Conservation (phyloP, 108 stramenopile species). For the Fistulifera solaris region DNA sequence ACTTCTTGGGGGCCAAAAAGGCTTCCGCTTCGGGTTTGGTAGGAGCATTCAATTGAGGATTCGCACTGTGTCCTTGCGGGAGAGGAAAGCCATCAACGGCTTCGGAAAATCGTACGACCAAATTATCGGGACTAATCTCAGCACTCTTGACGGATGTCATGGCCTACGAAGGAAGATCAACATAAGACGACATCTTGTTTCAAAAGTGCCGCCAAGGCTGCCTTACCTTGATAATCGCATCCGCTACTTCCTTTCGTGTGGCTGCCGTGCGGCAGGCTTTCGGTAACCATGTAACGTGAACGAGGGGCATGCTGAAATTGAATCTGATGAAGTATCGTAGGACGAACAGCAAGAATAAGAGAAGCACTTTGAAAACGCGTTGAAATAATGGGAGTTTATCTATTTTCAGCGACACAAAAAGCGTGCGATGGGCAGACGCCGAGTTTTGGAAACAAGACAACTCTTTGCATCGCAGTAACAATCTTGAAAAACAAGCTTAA, state of each 20-base stretch:
- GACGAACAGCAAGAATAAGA: too few relatives aligned
- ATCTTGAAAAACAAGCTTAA: too few relatives aligned
- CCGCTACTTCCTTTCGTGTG: slow-evolving; percentile 42
- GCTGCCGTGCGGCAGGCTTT: slow-evolving; percentile 42
- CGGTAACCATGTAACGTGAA: slow-evolving; percentile 50
- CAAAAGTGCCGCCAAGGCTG: not conserved
- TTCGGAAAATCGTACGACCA: slow-evolving; percentile 46
- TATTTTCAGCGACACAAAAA: too few relatives aligned
- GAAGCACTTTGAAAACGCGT: too few relatives aligned
- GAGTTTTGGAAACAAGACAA: too few relatives aligned
- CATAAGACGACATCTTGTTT: not conserved
- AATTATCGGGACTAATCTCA: slow-evolving; percentile 32
- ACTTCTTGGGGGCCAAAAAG: slow-evolving; percentile 9
- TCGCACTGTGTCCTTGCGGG: slow-evolving; percentile 38
- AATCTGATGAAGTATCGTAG: too few relatives aligned
- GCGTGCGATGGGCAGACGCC: too few relatives aligned
- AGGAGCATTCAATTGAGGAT: slow-evolving; percentile 28
- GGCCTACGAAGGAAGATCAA: too few relatives aligned
- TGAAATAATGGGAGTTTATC: too few relatives aligned
- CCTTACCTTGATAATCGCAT: slow-evolving; percentile 32
- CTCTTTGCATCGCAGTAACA: too few relatives aligned
- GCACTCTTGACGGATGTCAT: slow-evolving; percentile 29
- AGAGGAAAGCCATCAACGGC: slow-evolving; percentile 47
- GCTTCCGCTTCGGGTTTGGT: slow-evolving; percentile 34
- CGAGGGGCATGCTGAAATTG: slow-evolving; percentile 32